A percentile compares a stretch with the other conserved stretches of the same genome.
These are phyloP conservation scores for Porogramme epimiltina DNA, from an alignment of 1,284 basidiomycete genomes.

Conservation along the genomic window DNA sequence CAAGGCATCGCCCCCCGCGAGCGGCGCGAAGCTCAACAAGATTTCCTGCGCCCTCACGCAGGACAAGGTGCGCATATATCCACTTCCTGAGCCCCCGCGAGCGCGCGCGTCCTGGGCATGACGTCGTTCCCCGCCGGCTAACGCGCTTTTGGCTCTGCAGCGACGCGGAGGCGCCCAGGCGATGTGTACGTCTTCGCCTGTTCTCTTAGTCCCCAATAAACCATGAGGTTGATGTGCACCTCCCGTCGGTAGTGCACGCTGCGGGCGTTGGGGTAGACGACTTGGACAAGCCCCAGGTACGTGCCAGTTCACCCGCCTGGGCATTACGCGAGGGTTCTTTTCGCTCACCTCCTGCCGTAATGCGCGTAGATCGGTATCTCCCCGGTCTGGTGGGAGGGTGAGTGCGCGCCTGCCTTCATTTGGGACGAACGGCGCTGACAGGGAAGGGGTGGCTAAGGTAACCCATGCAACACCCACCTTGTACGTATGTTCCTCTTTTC, in stretches of 20 bases:
- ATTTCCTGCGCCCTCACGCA: conserved; percentile 70
- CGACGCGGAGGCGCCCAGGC: conserved; percentile 77
- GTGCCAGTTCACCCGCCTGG: no score
- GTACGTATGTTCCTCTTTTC: conserved; percentile 40
- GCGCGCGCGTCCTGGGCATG: not conserved
- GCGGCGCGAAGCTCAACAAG: conserved; percentile 65
- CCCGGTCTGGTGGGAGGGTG: conserved; percentile 88
- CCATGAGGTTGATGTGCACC: no score
- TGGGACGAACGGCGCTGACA: not conserved
- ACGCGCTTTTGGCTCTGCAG: conserved; percentile 40
- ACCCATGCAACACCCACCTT: conserved; percentile 81
- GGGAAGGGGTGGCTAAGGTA: conserved; percentile 57
- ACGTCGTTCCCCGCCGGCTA: conserved; percentile 1
- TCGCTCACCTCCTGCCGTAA: not conserved
- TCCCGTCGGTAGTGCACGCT: conserved; percentile 76
- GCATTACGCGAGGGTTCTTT: not conserved
- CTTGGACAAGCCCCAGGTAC: conserved; percentile 80
- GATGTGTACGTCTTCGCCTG: conserved; percentile 62
- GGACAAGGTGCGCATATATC: conserved; percentile 60
- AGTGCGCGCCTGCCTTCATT: conserved; percentile 19
- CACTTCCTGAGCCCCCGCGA: no score
- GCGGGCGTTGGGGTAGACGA: conserved; percentile 77
- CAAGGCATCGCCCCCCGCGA: conserved; percentile 39
- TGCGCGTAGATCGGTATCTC: conserved; percentile 73
- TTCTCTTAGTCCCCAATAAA: no score